Base-by-base conservation (phyloP, 2,329 filamentous ascomycete species). In the Hymenoscyphus albidus region DNA sequence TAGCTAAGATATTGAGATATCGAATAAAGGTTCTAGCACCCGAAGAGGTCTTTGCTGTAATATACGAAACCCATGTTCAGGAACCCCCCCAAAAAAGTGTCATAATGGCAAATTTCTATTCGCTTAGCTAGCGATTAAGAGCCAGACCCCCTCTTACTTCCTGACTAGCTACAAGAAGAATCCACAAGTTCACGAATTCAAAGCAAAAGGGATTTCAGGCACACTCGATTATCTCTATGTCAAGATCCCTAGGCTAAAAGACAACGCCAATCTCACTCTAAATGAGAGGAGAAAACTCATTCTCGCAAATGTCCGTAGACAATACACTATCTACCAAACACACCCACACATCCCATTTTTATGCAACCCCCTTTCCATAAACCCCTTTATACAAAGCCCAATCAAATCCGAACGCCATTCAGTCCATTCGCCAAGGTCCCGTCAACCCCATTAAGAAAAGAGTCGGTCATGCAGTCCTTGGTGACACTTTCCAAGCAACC, bases 401-500 rank as follows among this genome's bases (percentile, higher is more conserved):
- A 39, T 51, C 55, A 62, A 18, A 62, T 62, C 31, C 51, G 60
- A 62, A 62, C 51, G 32, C 60, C 59, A 13, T 61, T 35, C 14
- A 62, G 35, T 12, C 61, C 61, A 44, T 62, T 62, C 3, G 61
- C 40, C 7, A 60, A 40, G 27, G 12, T 38, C 13, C 61, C 61
- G 39, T 38, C 55, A n/a, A 58, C 55, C 16, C 61, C 61, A 58
- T 62, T 58, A 42, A 58, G 16, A 38, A 18, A 9, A 18, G 39
- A 44, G 1, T 58, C 61, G 31, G 31, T 14, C 55, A 58, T 58
- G 40, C 55, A 62, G n/a, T 62, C 55, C 22, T 55, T 40, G 35
- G 72, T 74, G 55, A 74, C 61, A 54, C 70, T 65, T 38, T 75
- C 71, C 27, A 76, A 62, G 48, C 73, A 75, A 22, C 73, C 73